Conservation (phyloP, 352 stramenopile genomes). For the Phytopythium sindhum region DNA sequence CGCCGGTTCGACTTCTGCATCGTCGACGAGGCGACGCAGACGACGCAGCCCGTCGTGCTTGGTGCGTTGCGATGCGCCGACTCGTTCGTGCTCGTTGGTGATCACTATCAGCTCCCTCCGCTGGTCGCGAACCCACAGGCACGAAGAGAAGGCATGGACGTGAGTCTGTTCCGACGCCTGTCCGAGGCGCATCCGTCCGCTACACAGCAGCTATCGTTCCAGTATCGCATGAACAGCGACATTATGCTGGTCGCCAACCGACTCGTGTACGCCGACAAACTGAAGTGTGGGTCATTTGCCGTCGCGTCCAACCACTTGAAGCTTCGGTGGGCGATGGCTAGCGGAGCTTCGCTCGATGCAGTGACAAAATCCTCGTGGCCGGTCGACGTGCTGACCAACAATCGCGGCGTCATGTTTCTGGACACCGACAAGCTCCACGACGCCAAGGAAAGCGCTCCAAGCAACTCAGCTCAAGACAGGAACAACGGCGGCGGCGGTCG, state of each 20-base stretch:
- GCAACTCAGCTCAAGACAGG: slow-evolving; percentile 13
- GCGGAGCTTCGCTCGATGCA: slow-evolving; percentile 10
- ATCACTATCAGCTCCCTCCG: slow-evolving; percentile 98
- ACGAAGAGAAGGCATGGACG: slow-evolving; percentile 76
- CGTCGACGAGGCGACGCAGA: slow-evolving; percentile 98
- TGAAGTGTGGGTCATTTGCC: slow-evolving; percentile 88
- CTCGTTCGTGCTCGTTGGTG: slow-evolving; percentile 96
- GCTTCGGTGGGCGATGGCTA: slow-evolving; percentile 14
- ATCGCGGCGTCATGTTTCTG: slow-evolving; percentile 77
- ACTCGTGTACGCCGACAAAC: slow-evolving; percentile 90
- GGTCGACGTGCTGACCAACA: slow-evolving; percentile 32
- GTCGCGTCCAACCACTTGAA: slow-evolving; percentile 51
- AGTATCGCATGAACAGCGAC: slow-evolving; percentile 98
- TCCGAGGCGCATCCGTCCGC: slow-evolving; percentile 89
- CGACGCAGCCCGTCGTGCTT: slow-evolving; percentile 94
- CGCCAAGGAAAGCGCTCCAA: slow-evolving; percentile 17
- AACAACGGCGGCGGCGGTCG: slow-evolving; percentile 15
- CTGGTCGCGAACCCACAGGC: slow-evolving; percentile 91
- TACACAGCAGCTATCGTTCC: slow-evolving; percentile 93
- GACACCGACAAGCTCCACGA: slow-evolving; percentile 69
- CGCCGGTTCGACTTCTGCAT: slow-evolving; percentile 97
- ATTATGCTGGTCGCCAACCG: slow-evolving; percentile 96
- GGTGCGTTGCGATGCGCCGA: slow-evolving; percentile 91
- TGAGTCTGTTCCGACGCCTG: slow-evolving; percentile 91
- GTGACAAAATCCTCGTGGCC: slow-evolving; percentile 28